Conservation (phyloP, 345 rosid genomes). For the Citrus mangshanensis region DNA sequence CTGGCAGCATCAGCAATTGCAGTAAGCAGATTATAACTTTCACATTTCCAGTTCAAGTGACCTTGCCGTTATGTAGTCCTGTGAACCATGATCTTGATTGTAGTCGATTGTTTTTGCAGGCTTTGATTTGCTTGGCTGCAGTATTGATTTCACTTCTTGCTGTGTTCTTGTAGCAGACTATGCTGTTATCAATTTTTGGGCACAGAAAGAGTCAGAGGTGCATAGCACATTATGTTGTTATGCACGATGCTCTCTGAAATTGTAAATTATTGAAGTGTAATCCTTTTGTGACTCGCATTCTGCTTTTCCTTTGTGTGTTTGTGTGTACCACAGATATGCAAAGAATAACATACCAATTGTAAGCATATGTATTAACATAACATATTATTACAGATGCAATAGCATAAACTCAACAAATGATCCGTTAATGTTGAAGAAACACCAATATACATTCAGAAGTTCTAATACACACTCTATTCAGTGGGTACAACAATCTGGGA, state of each 20-base stretch:
- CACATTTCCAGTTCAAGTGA: neutral
- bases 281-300: neutral
- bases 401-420: neutral
- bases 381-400: neutral
- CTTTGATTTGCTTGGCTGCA: constrained; percentile 17
- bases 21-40: constrained; percentile 11
- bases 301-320: neutral
- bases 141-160: constrained; percentile 8
- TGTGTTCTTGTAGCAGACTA: neutral
- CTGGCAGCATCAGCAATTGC: constrained; percentile 40
- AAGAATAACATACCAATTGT: neutral
- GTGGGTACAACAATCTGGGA: neutral
- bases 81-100: neutral
- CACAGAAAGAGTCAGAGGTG: neutral
- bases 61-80: neutral
- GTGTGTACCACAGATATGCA: neutral
- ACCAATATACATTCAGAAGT: neutral
- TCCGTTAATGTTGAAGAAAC: neutral
- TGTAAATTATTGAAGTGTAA: neutral
- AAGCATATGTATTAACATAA: neutral
- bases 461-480: neutral
- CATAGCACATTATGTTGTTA: neutral
- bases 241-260: neutral
- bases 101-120: constrained; percentile 15
- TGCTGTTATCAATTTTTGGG: neutral